Conservation (phyloP, 768 basidiomycete species). For the Calocera viscosa region DNA sequence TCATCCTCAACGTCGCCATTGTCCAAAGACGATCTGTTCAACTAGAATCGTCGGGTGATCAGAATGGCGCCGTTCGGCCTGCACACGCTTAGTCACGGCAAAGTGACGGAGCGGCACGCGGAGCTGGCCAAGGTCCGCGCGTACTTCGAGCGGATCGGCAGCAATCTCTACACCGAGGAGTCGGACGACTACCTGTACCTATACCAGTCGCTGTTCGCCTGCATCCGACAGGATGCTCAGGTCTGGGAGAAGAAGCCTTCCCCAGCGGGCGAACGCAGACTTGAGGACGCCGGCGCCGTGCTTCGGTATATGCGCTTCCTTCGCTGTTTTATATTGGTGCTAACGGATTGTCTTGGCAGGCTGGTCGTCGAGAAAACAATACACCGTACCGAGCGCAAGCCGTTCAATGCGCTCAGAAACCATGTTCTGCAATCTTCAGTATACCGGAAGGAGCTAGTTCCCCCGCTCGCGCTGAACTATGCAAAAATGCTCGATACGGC, state of each 20-base stretch:
- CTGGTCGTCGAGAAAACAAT: conserved; percentile 52
- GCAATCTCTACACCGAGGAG: conserved; percentile 34
- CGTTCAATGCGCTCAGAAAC: conserved; percentile 43
- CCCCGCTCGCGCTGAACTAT: conserved; percentile 64
- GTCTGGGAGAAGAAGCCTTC: conserved; percentile 31
- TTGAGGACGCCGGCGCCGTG: conserved; percentile 51
- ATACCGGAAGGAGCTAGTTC: conserved; percentile 40
- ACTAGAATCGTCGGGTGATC: too few species aligned
- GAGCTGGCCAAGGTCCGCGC: conserved; percentile 42
- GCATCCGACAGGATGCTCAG: conserved; percentile 50
- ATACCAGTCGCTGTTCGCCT: conserved; percentile 59
- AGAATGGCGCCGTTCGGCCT: not conserved
- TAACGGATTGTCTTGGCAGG: not conserved
- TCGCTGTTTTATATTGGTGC: not conserved
- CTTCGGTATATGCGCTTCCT: conserved; percentile 39
- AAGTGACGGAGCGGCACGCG: conserved; percentile 57
- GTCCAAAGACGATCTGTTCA: too few species aligned
- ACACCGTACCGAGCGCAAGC: conserved; percentile 41
- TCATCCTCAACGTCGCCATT: too few species aligned
- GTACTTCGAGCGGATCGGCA: conserved; percentile 39
- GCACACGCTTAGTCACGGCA: conserved; percentile 28
- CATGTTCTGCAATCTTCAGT: conserved; percentile 55
- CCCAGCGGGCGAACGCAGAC: conserved; percentile 42
- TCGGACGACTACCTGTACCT: conserved; percentile 49
- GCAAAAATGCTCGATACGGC: conserved; percentile 61